Percentiles rank a stretch among this genome's conserved stretches.
Evolutionary conservation across 2,329 filamentous ascomycete genomes (phyloP).

Genomic region (Sporothrix curviconia): DNA sequence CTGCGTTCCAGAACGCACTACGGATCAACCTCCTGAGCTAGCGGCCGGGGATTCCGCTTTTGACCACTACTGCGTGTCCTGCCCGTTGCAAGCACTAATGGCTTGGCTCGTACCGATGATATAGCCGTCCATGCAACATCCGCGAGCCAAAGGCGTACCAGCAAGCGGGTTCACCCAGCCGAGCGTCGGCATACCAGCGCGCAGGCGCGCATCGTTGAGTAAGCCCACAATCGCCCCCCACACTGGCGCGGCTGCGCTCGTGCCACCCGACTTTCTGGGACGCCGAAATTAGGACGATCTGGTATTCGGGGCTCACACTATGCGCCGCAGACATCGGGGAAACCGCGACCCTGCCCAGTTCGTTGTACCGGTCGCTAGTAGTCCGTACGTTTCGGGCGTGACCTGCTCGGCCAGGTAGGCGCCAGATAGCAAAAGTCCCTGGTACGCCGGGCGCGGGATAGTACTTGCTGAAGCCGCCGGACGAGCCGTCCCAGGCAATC

Average conservation of each 20-base stretch:
- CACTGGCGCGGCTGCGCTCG: slow-evolving; percentile 53
- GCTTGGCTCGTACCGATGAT: slow-evolving; percentile 30
- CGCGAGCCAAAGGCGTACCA: slow-evolving; percentile 37
- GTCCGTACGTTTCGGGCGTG: slow-evolving; percentile 32
- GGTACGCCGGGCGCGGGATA: slow-evolving; percentile 39
- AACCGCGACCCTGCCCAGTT: slow-evolving; percentile 22
- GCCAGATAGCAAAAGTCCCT: slow-evolving; percentile 39
- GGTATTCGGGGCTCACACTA: slow-evolving; percentile 22
- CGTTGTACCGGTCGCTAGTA: slow-evolving; percentile 38
- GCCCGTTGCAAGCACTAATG: slow-evolving; percentile 30
- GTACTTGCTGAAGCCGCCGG: slow-evolving; percentile 45
- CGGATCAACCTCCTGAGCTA: no score
- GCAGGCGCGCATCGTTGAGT: slow-evolving; percentile 56
- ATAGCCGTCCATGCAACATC: slow-evolving; percentile 33
- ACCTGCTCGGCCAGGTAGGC: slow-evolving; percentile 33
- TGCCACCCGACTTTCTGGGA: slow-evolving; percentile 27
- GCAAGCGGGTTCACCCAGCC: slow-evolving; percentile 58
- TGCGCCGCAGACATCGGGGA: slow-evolving; percentile 26
- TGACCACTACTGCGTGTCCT: slow-evolving; percentile 23
- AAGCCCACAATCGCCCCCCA: slow-evolving; percentile 58
- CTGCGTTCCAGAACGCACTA: slow-evolving; percentile 19
- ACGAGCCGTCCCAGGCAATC: slow-evolving; percentile 45
- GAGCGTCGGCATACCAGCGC: slow-evolving; percentile 44
- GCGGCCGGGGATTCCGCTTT: no score
- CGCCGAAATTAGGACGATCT: slow-evolving; percentile 29